A percentile compares a stretch with the other conserved stretches of the same genome.
These are phyloP conservation scores for Xylaria curta DNA, from an alignment of 495 filamentous ascomycete species.

Conservation along the genomic window DNA sequence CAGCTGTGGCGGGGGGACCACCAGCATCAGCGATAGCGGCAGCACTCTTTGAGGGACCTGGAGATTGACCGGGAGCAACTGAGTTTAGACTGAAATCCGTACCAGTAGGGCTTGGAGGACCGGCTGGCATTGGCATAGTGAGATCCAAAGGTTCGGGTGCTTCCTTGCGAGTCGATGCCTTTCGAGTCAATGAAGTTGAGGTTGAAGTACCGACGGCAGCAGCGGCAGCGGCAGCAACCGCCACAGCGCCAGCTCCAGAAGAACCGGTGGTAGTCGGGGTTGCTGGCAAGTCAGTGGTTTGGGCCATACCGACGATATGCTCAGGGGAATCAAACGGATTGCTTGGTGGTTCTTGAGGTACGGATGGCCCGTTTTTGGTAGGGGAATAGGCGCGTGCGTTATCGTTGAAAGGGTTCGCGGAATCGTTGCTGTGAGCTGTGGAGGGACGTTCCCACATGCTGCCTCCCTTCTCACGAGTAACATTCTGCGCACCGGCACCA, in stretches of 20 bases:
- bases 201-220: slow-evolving; percentile 41
- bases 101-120: slow-evolving; percentile 63
- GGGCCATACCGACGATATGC: slow-evolving; percentile 40
- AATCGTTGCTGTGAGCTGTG: slow-evolving; percentile 54
- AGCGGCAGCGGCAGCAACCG: slow-evolving; percentile 47
- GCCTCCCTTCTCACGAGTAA: slow-evolving; percentile 29
- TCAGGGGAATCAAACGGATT: slow-evolving; percentile 51
- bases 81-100: slow-evolving; percentile 65
- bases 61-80: slow-evolving; percentile 54
- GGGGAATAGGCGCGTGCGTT: slow-evolving; percentile 46
- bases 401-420: slow-evolving; percentile 59
- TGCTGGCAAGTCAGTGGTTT: slow-evolving; percentile 40
- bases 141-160: slow-evolving; percentile 56
- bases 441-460: slow-evolving; percentile 45
- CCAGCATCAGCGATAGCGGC: slow-evolving; percentile 63
- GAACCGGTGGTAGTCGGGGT: slow-evolving; percentile 28
- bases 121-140: slow-evolving; percentile 49
- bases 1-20: slow-evolving; percentile 61
- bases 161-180: slow-evolving; percentile 54
- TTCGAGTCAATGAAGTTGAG: slow-evolving; percentile 45
- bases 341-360: slow-evolving; percentile 37
- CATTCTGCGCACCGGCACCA: slow-evolving; percentile 39
- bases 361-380: slow-evolving; percentile 40
- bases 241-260: slow-evolving; percentile 44
- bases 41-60: slow-evolving; percentile 51